phyloP scores from a whole-genome alignment of 441 rosid genomes.

The Metrosideros polymorpha region DNA sequence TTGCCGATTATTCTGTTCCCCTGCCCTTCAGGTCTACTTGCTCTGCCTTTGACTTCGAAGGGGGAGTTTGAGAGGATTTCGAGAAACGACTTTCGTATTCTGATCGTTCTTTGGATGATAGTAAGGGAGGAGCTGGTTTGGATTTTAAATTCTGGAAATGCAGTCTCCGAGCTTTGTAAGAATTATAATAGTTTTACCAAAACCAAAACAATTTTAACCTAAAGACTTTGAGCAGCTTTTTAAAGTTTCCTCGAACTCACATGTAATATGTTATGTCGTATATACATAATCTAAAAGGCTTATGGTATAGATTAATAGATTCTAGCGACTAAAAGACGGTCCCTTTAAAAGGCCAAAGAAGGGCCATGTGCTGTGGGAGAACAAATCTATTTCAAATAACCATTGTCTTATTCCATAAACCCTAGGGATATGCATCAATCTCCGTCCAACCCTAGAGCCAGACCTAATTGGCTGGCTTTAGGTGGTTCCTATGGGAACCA shows the following conservation, averaged over 20 bases:
- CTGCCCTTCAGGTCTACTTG: not conserved
- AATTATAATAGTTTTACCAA: too few relatives aligned
- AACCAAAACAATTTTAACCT: too few relatives aligned
- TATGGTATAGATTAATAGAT: not conserved
- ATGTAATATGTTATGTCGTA: too few relatives aligned
- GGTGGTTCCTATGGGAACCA: not conserved
- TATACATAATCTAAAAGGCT: too few relatives aligned
- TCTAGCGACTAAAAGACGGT: not conserved
- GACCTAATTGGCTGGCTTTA: fast-evolving
- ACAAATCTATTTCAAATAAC: not conserved
- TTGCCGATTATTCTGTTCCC: not conserved
- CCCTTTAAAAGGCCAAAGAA: not conserved
- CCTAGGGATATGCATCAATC: not conserved
- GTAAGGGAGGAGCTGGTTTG: not conserved
- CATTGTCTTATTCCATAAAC: too few relatives aligned
- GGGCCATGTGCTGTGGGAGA: not conserved
- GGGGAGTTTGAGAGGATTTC: not conserved
- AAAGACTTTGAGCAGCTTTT: too few relatives aligned
- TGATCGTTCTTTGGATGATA: too few relatives aligned
- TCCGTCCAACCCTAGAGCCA: not conserved
- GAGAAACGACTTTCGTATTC: too few relatives aligned
- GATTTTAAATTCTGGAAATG: not conserved
- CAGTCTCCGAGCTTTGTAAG: not conserved
- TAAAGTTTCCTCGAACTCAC: too few relatives aligned
- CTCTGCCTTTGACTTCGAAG: not conserved